phyloP scores from a whole-genome alignment of 2,329 filamentous ascomycete species.

The Claviceps africana region DNA sequence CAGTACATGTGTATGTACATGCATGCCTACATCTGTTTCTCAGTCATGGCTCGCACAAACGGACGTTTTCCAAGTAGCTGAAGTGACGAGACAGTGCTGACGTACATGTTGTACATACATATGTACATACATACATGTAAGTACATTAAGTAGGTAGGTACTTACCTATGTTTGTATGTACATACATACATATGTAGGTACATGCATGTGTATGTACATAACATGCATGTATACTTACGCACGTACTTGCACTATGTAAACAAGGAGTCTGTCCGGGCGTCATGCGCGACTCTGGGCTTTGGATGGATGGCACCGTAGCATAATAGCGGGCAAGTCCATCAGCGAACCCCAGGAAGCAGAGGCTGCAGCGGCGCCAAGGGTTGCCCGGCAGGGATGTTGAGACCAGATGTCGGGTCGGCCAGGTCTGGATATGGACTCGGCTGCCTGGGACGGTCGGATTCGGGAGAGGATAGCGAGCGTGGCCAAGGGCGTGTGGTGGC shows the following conservation, averaged over 20 bases:
- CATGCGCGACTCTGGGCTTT: slow-evolving; percentile 3
- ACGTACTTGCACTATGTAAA: too few species aligned
- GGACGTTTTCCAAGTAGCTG: neutral
- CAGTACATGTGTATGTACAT: neutral
- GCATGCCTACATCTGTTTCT: too few species aligned
- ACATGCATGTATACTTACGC: too few species aligned
- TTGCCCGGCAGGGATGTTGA: slow-evolving; percentile 4
- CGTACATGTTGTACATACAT: too few species aligned
- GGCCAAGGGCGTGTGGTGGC: neutral
- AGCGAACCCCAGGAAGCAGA: neutral
- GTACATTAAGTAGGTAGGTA: too few species aligned
- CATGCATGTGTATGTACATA: too few species aligned
- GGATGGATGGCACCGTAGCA: slow-evolving; percentile 2
- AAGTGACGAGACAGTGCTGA: slow-evolving; percentile 4
- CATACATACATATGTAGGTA: too few species aligned
- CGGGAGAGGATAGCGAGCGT: neutral
- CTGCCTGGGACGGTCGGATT: slow-evolving; percentile 3
- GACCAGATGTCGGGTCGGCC: slow-evolving; percentile 3
- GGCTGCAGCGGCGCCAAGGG: neutral
- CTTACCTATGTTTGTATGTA: too few species aligned
- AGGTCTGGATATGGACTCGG: neutral
- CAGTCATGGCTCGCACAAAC: too few species aligned
- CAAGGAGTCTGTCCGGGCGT: neutral
- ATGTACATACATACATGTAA: too few species aligned
- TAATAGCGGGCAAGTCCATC: neutral